Conservation (phyloP, 192 early-diverging fungal species). For the Gamsiella multidivaricata region DNA sequence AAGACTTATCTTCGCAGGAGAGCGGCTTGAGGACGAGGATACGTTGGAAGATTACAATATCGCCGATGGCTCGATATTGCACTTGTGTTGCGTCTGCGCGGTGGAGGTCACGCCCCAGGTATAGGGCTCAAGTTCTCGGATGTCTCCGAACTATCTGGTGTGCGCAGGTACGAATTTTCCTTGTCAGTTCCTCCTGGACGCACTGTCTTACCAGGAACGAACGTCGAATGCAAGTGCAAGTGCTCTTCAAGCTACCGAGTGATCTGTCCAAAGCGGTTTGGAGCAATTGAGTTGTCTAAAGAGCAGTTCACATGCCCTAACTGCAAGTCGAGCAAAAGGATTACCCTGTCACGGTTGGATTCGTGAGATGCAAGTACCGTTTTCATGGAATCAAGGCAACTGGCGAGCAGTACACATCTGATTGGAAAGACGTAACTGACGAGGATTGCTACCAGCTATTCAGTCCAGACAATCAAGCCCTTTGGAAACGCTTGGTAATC, state of each 20-base stretch:
- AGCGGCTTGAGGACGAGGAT: slow-evolving; percentile 75
- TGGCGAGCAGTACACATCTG: neutral
- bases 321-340: neutral
- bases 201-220: too few relatives aligned
- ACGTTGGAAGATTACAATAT: slow-evolving; percentile 73
- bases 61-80: slow-evolving; percentile 65
- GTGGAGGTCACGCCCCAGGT: neutral
- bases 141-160: neutral
- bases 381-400: slow-evolving; percentile 8
- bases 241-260: neutral
- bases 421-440: neutral
- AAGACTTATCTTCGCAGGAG: slow-evolving; percentile 74
- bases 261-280: neutral
- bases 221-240: neutral
- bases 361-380: neutral
- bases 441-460: slow-evolving; percentile 3
- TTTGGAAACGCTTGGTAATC: slow-evolving; percentile 11
- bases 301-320: slow-evolving; percentile 1
- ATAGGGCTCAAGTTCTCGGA: neutral
- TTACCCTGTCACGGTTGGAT: slow-evolving; percentile 4
- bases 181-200: neutral
- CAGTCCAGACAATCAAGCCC: neutral
- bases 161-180: neutral
- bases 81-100: neutral
- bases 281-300: neutral